Conservation (phyloP, 768 basidiomycete species). For the Lanmaoa rubissima region DNA sequence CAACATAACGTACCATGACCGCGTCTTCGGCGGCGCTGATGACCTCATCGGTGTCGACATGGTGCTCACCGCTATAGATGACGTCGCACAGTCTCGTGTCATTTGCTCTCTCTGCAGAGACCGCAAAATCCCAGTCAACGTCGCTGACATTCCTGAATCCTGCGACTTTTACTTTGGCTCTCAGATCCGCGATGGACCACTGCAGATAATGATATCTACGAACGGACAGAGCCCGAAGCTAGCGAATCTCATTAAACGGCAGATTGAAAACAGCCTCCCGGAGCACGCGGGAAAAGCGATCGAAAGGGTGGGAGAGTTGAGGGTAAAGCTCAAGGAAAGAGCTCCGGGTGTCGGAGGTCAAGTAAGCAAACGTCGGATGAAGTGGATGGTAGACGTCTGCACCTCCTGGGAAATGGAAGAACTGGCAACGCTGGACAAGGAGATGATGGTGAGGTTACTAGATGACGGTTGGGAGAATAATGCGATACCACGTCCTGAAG, state of each 20-base stretch:
- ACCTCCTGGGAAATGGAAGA: slow-evolving; percentile 85
- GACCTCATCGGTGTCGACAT: slow-evolving; percentile 75
- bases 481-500: slow-evolving; percentile 43
- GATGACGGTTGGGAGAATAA: slow-evolving; percentile 85
- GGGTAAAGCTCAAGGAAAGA: slow-evolving; percentile 68
- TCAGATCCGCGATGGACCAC: slow-evolving; percentile 83
- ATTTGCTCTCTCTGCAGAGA: slow-evolving; percentile 71
- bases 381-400: slow-evolving; percentile 88
- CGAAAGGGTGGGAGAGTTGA: slow-evolving; percentile 70
- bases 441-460: slow-evolving; percentile 60
- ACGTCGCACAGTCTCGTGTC: slow-evolving; percentile 64
- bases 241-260: slow-evolving; percentile 76
- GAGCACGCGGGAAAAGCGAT: slow-evolving; percentile 75
- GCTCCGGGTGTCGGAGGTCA: slow-evolving; percentile 83
- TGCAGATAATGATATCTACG: slow-evolving; percentile 96
- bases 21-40: slow-evolving; percentile 58
- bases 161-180: slow-evolving; percentile 99
- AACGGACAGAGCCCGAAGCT: slow-evolving; percentile 91
- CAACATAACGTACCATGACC: slow-evolving; percentile 67
- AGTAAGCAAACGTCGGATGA: slow-evolving; percentile 79
- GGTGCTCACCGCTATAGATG: slow-evolving; percentile 93
- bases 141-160: slow-evolving; percentile 91
- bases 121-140: slow-evolving; percentile 82
- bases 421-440: slow-evolving; percentile 66
- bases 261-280: slow-evolving; percentile 67